A percentile compares a stretch with the other conserved stretches of the same genome.
These are phyloP conservation scores for Xylariaceae sp. DNA, from an alignment of 2,329 filamentous ascomycete species.

Conservation along the genomic window DNA sequence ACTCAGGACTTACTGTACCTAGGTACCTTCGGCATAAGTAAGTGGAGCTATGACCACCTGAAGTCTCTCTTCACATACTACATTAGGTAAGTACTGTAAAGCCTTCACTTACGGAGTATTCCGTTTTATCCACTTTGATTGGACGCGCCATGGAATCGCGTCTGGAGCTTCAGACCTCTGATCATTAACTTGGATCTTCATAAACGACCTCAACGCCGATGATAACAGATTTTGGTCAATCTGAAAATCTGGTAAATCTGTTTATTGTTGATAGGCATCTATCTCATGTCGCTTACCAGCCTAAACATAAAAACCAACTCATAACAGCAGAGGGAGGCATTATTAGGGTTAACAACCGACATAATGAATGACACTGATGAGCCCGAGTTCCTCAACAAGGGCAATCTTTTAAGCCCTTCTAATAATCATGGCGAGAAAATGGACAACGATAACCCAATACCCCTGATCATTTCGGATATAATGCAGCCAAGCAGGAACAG, in stretches of 20 bases:
- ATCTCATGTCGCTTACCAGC: background rate
- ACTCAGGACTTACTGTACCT: too few relatives aligned
- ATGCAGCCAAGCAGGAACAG: slow-evolving; percentile 7
- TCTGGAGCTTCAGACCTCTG: background rate
- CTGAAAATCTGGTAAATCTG: background rate
- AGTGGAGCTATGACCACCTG: too few relatives aligned
- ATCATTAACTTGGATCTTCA: background rate
- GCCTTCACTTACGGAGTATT: background rate
- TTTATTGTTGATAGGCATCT: background rate
- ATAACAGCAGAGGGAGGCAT: background rate
- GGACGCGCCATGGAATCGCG: background rate
- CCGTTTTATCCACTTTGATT: background rate
- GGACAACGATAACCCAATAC: slow-evolving; percentile 1
- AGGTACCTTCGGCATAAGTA: too few relatives aligned
- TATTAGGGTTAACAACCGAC: slow-evolving; percentile 7
- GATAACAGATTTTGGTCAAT: background rate
- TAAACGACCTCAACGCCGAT: background rate
- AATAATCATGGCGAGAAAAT: background rate
- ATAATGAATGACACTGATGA: background rate
- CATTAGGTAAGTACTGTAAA: too few relatives aligned
- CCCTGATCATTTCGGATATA: slow-evolving; percentile 18
- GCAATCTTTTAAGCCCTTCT: background rate
- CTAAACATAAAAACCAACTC: background rate
- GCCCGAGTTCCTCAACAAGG: background rate
- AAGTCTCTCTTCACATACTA: too few relatives aligned